A percentile compares a stretch with the other conserved stretches of the same genome.
Evolutionary conservation across 2,329 filamentous ascomycete species (phyloP).

Genomic region (Exophiala alcalophila): DNA sequence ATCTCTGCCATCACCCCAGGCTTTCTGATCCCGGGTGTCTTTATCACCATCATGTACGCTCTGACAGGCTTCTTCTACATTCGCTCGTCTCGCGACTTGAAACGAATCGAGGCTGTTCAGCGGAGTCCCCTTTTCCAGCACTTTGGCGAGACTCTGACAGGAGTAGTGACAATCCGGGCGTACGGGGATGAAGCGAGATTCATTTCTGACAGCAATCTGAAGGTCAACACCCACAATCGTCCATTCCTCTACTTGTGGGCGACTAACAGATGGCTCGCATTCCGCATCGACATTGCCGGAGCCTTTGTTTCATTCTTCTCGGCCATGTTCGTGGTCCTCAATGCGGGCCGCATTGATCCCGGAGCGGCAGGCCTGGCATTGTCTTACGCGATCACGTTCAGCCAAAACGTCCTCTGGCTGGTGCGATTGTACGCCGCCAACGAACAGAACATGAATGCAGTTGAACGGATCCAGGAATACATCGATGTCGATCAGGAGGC

Average conservation of each 20-base stretch:
- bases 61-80: constrained; percentile 85
- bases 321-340: constrained; percentile 83
- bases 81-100: constrained; percentile 87
- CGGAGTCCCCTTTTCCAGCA: constrained; percentile 95
- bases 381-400: constrained; percentile 94
- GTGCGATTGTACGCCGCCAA: constrained; percentile 91
- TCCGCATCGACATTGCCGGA: constrained; percentile 85
- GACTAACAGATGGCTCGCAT: constrained; percentile 92
- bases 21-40: constrained; percentile 80
- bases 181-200: constrained; percentile 94
- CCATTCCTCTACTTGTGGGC: constrained; percentile 97
- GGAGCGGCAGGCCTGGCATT: constrained; percentile 90
- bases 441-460: constrained; percentile 99
- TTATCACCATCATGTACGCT: constrained; percentile 81
- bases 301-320: constrained; percentile 92
- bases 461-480: constrained; percentile 96
- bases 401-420: constrained; percentile 94
- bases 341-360: constrained; percentile 77
- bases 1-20: constrained; percentile 87
- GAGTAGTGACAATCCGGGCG: constrained; percentile 93
- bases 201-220: constrained; percentile 81
- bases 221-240: constrained; percentile 85
- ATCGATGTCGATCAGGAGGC: constrained; percentile 95
- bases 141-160: constrained; percentile 90
- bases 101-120: constrained; percentile 90